Conservation (phyloP, 176 grass and related monocot genomes). For the Hordeum marinum region DNA sequence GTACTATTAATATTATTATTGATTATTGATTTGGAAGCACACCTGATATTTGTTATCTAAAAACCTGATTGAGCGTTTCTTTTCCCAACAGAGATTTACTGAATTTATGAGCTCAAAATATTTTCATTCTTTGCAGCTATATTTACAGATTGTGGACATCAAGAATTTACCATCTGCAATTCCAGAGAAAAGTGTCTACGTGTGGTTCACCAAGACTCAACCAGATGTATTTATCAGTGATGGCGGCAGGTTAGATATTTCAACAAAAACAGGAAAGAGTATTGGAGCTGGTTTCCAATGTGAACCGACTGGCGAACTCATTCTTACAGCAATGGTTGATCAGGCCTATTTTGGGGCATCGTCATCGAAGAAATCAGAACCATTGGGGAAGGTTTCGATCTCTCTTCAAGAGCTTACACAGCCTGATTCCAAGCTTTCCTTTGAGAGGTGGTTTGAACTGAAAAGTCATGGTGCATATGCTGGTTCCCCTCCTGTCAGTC, state of each 20-base stretch:
- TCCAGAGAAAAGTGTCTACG: slow-evolving; percentile 55
- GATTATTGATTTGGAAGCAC: not conserved
- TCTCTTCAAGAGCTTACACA: slow-evolving; percentile 57
- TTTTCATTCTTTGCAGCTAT: slow-evolving; percentile 48
- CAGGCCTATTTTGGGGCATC: not conserved
- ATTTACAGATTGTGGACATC: slow-evolving; percentile 84
- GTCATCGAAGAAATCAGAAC: slow-evolving; percentile 39
- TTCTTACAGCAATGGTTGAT: slow-evolving; percentile 57
- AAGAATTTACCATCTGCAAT: slow-evolving; percentile 51
- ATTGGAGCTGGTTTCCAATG: slow-evolving; percentile 58
- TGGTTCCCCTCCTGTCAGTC: slow-evolving; percentile 33
- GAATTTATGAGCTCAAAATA: slow-evolving; percentile 8
- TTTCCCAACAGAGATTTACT: not conserved
- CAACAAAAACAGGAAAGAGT: slow-evolving; percentile 45
- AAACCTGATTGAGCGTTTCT: not conserved
- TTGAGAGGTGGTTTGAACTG: slow-evolving; percentile 82
- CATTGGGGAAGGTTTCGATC: slow-evolving; percentile 68
- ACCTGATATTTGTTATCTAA: not conserved
- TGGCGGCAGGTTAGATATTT: slow-evolving; percentile 49
- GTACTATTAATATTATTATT: not conserved
- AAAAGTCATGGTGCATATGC: slow-evolving; percentile 40
- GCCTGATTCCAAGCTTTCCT: slow-evolving; percentile 62
- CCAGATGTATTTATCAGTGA: slow-evolving; percentile 62
- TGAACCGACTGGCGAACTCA: slow-evolving; percentile 67
- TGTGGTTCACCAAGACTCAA: slow-evolving; percentile 72